Base-by-base conservation (phyloP, 2,329 filamentous ascomycete species). In the Fusarium sp. region DNA sequence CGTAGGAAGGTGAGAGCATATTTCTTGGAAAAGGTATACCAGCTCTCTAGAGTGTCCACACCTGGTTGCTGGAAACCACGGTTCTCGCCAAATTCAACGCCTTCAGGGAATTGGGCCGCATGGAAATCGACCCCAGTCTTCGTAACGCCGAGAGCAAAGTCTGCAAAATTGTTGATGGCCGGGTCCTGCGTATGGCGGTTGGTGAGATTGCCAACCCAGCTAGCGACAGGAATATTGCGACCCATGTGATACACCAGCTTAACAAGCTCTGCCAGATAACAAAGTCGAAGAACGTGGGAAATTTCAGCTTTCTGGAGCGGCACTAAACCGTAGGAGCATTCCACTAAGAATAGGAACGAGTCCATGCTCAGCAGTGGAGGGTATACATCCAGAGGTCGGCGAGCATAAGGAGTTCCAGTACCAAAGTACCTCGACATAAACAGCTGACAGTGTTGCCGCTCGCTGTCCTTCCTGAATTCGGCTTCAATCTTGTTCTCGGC, bases 1-100 rank as follows among this genome's bases (percentile, higher is more conserved):
- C 96, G 92, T 43, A 99, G 86, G 84, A 98, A 99, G 0, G 91
- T 88, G n/a, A 98, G 86, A 8, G 95, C 94, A 79, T 98, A 99
- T 77, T 92, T 95, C 71, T 91, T 90, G 30, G 94, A 88, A 75
- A 92, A 90, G 13, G 82, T 82, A 75, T 90, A 89, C 81, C 88
- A 88, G 37, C 85, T 86, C 60, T 86, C 84, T 38, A 90, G 78
- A 57, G 84, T 86, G 63, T 89, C 83, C 52, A 91, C 83, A 16
- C 85, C 86, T 12, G 86, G 84, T 76, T 91, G 88, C 59, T 87
- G 83, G 76, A 91, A 90, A 5, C 85, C 89, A 28, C 78, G 77
- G 76, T 88, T 86, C 57, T 83, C 81, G 19, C 69, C 77, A 56
- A 60, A 77, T 78, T 71, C 63, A 16, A 57, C 60, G 11, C 64